phyloP scores from a whole-genome alignment of 73 alveolate genomes.

The Blepharisma japonicum region DNA sequence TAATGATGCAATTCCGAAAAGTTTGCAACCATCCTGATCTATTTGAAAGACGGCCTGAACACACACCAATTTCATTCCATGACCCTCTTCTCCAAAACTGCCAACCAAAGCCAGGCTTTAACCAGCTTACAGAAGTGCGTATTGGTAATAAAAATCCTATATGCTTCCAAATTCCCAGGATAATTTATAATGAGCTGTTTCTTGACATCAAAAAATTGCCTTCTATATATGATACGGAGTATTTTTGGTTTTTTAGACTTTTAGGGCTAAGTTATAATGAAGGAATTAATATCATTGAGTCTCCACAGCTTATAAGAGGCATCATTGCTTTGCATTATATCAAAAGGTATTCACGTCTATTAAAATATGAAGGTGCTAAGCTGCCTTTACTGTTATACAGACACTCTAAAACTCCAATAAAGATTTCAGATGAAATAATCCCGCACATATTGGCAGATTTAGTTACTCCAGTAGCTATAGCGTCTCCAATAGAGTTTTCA shows the following conservation, averaged over 20 bases:
- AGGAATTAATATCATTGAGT: conserved; percentile 25
- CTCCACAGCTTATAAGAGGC: conserved; percentile 1
- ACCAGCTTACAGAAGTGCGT: conserved; percentile 44
- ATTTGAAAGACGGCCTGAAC: conserved; percentile 92
- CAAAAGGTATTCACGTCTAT: conserved; percentile 28
- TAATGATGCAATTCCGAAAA: conserved; percentile 92
- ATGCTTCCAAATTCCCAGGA: conserved; percentile 69
- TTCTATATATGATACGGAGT: background rate
- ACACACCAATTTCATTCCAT: conserved; percentile 83
- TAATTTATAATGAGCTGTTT: conserved; percentile 71
- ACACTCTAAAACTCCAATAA: background rate
- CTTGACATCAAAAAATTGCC: conserved; percentile 23
- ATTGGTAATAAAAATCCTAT: conserved; percentile 60
- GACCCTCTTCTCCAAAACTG: conserved; percentile 53
- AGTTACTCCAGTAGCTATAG: conserved; percentile 2
- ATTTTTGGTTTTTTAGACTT: conserved; percentile 10
- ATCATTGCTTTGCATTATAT: conserved; percentile 32
- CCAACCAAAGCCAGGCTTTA: conserved; percentile 38
- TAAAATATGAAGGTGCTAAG: background rate
- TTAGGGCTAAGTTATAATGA: conserved; percentile 31
- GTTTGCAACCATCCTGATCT: conserved; percentile 98
- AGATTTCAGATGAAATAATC: too few relatives aligned
- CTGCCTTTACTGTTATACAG: background rate
- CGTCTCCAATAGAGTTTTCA: conserved; percentile 19
- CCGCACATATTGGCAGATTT: background rate